These are phyloP conservation scores for Tubosaeta sp. DNA, from an alignment of 768 basidiomycete species.

Conservation along the genomic window DNA sequence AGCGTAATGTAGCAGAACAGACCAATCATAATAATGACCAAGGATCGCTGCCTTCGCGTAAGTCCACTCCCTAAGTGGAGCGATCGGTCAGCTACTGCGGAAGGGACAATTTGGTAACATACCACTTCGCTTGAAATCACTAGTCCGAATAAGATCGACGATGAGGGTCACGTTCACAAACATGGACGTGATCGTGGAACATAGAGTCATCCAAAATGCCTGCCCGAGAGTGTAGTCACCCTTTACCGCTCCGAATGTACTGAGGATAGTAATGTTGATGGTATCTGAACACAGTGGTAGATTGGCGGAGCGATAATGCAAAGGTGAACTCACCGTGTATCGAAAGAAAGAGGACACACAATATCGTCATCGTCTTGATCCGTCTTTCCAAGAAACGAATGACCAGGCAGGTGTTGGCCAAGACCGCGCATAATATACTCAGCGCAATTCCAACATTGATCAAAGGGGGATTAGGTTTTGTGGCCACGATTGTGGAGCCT, in stretches of 20 bases:
- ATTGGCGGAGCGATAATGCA: background rate
- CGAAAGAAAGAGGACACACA: constrained; percentile 60
- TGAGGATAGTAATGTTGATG: constrained; percentile 60
- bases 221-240: constrained; percentile 70
- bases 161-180: constrained; percentile 67
- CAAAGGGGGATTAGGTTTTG: constrained; percentile 48
- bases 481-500: constrained; percentile 37
- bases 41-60: constrained; percentile 71
- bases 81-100: background rate
- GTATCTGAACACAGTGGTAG: constrained; percentile 42
- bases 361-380: constrained; percentile 57
- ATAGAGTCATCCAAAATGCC: constrained; percentile 75
- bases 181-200: constrained; percentile 63
- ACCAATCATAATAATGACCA: constrained; percentile 76
- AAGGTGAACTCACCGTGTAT: constrained; percentile 55
- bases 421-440: constrained; percentile 62
- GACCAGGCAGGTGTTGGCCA: constrained; percentile 67
- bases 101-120: constrained; percentile 10
- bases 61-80: constrained; percentile 63
- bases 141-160: constrained; percentile 53
- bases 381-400: constrained; percentile 68
- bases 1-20: constrained; percentile 70
- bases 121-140: constrained; percentile 65
- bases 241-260: constrained; percentile 55
- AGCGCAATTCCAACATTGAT: constrained; percentile 59